These are phyloP conservation scores for Candida mesenterica DNA, from an alignment of 1,139 yeast genomes.

Conservation along the genomic window DNA sequence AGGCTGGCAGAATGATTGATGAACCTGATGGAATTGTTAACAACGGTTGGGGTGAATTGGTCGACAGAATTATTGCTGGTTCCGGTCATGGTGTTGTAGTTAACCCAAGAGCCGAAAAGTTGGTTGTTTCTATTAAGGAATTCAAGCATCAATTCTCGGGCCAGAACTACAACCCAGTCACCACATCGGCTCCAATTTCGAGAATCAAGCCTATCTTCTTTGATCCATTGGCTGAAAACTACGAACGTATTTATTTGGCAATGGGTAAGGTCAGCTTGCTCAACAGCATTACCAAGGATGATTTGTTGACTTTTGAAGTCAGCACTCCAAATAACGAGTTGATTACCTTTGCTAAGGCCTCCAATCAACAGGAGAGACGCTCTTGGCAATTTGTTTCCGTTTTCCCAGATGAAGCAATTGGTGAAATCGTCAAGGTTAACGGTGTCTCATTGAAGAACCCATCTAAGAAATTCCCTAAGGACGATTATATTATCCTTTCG, in stretches of 20 bases:
- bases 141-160: slow-evolving; percentile 56
- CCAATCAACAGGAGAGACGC: slow-evolving; percentile 54
- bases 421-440: slow-evolving; percentile 62
- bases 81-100: slow-evolving; percentile 77
- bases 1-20: slow-evolving; percentile 17
- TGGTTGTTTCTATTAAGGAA: slow-evolving; percentile 72
- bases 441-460: slow-evolving; percentile 46
- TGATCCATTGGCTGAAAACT: slow-evolving; percentile 59
- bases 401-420: slow-evolving; percentile 68
- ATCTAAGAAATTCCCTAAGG: slow-evolving; percentile 34
- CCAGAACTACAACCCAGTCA: slow-evolving; percentile 37
- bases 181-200: slow-evolving; percentile 51
- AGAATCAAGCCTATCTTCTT: slow-evolving; percentile 62
- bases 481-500: slow-evolving; percentile 58
- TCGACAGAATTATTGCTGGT: slow-evolving; percentile 76
- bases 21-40: slow-evolving; percentile 34
- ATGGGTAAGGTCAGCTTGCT: slow-evolving; percentile 50
- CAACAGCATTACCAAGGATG: slow-evolving; percentile 32
- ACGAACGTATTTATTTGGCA: slow-evolving; percentile 60
- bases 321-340: slow-evolving; percentile 46
- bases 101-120: slow-evolving; percentile 76
- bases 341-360: slow-evolving; percentile 62
- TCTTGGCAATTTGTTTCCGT: slow-evolving; percentile 81
- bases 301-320: slow-evolving; percentile 49
- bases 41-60: slow-evolving; percentile 88